These are phyloP conservation scores for Rubus parviflorus DNA, from an alignment of 306 rosid species.

Conservation along the genomic window DNA sequence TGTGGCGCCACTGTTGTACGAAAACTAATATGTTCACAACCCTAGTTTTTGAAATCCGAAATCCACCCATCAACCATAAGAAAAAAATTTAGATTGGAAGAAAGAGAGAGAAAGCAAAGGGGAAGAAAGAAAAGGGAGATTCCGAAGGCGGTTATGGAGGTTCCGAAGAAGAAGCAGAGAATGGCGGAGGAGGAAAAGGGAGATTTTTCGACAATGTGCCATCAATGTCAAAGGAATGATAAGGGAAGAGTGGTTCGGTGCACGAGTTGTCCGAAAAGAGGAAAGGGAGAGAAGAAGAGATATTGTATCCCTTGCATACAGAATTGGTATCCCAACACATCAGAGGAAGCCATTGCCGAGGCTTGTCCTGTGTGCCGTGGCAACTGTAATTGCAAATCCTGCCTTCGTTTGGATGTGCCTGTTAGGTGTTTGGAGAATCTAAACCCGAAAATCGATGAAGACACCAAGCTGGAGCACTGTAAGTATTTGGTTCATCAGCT, in stretches of 20 bases:
- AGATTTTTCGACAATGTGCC: no score
- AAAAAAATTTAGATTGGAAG: no score
- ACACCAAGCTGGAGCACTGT: slow-evolving; percentile 26
- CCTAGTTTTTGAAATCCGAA: no score
- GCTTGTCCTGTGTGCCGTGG: slow-evolving; percentile 71
- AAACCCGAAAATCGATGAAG: not conserved
- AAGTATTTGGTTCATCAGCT: slow-evolving; percentile 52
- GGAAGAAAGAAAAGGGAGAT: no score
- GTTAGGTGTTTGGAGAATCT: slow-evolving; percentile 25
- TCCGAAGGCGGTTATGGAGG: no score
- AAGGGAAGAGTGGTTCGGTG: slow-evolving; percentile 71
- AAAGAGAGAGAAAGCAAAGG: no score
- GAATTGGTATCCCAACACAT: slow-evolving; percentile 62
- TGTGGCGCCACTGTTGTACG: no score
- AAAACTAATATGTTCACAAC: no score
- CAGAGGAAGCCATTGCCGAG: slow-evolving; percentile 51
- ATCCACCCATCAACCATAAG: no score
- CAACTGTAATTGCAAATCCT: slow-evolving; percentile 82
- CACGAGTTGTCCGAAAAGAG: slow-evolving; percentile 3
- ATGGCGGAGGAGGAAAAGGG: no score
- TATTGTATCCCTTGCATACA: slow-evolving; percentile 50
- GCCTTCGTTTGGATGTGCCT: slow-evolving; percentile 47
- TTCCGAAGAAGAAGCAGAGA: no score
- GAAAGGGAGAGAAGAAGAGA: slow-evolving; percentile 37
- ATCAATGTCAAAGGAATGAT: slow-evolving; percentile 82